Evolutionary conservation across 129 eudicot genomes (phyloP).

Genomic region (Flaveria linearis): DNA sequence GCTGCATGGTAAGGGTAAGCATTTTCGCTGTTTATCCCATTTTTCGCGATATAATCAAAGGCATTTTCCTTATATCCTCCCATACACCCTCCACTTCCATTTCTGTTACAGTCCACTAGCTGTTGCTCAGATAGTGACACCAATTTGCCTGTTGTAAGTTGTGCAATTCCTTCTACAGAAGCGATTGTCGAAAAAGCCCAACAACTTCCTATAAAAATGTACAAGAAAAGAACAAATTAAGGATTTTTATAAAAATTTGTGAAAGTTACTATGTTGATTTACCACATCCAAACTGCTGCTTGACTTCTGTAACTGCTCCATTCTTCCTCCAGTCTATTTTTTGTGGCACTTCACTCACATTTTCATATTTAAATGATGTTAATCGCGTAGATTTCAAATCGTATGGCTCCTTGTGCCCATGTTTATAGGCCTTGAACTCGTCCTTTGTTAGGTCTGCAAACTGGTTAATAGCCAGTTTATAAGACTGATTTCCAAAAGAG

Average conservation of each 20-base stretch:
- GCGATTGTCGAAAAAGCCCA: constrained; percentile 60
- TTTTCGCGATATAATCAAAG: constrained; percentile 37
- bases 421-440: constrained; percentile 32
- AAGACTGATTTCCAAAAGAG: constrained; percentile 10
- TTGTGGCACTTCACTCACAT: constrained; percentile 37
- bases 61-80: constrained; percentile 53
- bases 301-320: constrained; percentile 55
- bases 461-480: constrained; percentile 33
- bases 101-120: constrained; percentile 48
- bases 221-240: background rate
- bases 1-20: constrained; percentile 48
- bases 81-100: constrained; percentile 37
- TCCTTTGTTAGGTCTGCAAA: constrained; percentile 42
- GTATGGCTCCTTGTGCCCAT: constrained; percentile 34
- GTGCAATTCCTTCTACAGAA: constrained; percentile 49
- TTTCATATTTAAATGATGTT: constrained; percentile 44
- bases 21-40: constrained; percentile 46
- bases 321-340: constrained; percentile 55
- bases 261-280: background rate
- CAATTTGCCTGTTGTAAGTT: constrained; percentile 41
- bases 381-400: background rate
- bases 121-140: constrained; percentile 59
- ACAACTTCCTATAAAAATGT: constrained; percentile 34
- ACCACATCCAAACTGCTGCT: constrained; percentile 51
- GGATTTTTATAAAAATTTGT: too few species aligned